A percentile compares a stretch with the other conserved stretches of the same genome.
Evolutionary conservation across 2,329 filamentous ascomycete species (phyloP).

Genomic region (Ceratocystis smalleyi): DNA sequence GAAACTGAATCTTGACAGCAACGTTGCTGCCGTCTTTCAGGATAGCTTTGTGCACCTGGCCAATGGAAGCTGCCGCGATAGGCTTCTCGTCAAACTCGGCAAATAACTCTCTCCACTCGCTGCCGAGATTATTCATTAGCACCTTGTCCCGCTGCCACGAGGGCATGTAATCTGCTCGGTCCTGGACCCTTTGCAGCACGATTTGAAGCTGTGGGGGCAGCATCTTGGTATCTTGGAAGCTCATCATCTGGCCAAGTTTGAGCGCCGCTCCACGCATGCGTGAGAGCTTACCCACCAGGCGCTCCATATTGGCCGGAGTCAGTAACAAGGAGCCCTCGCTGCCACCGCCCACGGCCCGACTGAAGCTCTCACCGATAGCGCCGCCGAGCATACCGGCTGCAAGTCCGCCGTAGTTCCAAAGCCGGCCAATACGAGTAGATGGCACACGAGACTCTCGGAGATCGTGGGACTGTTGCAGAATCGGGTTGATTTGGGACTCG

Average conservation of each 20-base stretch:
- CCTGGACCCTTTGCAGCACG: slow-evolving; percentile 85
- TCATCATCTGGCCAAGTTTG: slow-evolving; percentile 95
- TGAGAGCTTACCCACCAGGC: slow-evolving; percentile 80
- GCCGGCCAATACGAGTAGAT: slow-evolving; percentile 65
- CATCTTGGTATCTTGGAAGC: slow-evolving; percentile 94
- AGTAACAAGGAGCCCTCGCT: slow-evolving; percentile 59
- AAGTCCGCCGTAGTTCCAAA: slow-evolving; percentile 91
- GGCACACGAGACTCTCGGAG: slow-evolving; percentile 84
- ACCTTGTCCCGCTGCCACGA: slow-evolving; percentile 81
- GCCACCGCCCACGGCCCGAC: slow-evolving; percentile 57
- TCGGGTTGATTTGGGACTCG: slow-evolving; percentile 11
- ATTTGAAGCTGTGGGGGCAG: slow-evolving; percentile 74
- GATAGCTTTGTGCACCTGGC: slow-evolving; percentile 79
- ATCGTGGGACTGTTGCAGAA: slow-evolving; percentile 36
- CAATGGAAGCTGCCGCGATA: slow-evolving; percentile 90
- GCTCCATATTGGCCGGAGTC: slow-evolving; percentile 79
- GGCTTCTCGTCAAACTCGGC: slow-evolving; percentile 75
- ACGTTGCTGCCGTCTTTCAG: slow-evolving; percentile 62
- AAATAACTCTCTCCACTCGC: slow-evolving; percentile 74
- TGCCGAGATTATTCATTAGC: slow-evolving; percentile 59
- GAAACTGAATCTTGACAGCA: slow-evolving; percentile 95
- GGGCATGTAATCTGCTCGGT: slow-evolving; percentile 96
- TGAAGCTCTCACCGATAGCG: slow-evolving; percentile 70
- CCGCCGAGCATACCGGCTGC: slow-evolving; percentile 93
- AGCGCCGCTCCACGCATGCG: slow-evolving; percentile 95